Conservation (phyloP, 768 basidiomycete species). For the Phaeolepiota aurea region DNA sequence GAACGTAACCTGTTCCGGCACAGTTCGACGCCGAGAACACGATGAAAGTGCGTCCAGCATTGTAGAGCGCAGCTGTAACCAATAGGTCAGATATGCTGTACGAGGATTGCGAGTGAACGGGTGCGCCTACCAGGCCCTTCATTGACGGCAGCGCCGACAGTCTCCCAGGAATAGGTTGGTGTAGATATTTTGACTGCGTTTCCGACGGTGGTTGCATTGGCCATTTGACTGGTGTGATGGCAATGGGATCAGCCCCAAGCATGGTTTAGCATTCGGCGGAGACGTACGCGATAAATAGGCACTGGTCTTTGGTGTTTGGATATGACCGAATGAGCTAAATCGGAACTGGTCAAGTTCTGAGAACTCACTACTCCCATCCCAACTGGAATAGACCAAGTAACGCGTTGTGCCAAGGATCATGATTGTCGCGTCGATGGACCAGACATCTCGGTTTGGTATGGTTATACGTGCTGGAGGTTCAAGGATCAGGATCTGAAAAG, state of each 20-base stretch:
- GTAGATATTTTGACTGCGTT: constrained; percentile 22
- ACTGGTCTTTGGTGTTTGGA: constrained; percentile 17
- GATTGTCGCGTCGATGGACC: constrained; percentile 25
- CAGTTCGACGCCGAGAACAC: constrained; percentile 22
- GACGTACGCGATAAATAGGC: constrained; percentile 20
- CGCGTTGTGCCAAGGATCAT: constrained; percentile 13
- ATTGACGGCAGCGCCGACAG: constrained; percentile 21
- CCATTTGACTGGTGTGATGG: constrained; percentile 18
- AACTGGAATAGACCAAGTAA: constrained; percentile 24
- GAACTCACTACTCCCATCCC: constrained; percentile 19
- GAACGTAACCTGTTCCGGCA: constrained; percentile 20
- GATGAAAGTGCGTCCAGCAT: constrained; percentile 22
- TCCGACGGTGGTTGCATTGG: constrained; percentile 20
- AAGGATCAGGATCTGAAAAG: background rate
- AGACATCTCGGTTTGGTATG: constrained; percentile 23
- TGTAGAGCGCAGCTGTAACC: constrained; percentile 16
- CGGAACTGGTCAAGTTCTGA: no score
- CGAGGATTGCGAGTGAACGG: background rate
- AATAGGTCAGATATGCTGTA: background rate
- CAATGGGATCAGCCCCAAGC: no score
- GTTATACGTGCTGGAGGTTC: constrained; percentile 18
- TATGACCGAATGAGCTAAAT: background rate
- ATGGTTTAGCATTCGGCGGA: no score
- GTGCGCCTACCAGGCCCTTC: constrained; percentile 18
- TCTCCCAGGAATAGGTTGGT: constrained; percentile 23